Percentiles rank a stretch among this genome's conserved stretches.
phyloP scores from a whole-genome alignment of 495 filamentous ascomycete species.

The Glonium stellatum region DNA sequence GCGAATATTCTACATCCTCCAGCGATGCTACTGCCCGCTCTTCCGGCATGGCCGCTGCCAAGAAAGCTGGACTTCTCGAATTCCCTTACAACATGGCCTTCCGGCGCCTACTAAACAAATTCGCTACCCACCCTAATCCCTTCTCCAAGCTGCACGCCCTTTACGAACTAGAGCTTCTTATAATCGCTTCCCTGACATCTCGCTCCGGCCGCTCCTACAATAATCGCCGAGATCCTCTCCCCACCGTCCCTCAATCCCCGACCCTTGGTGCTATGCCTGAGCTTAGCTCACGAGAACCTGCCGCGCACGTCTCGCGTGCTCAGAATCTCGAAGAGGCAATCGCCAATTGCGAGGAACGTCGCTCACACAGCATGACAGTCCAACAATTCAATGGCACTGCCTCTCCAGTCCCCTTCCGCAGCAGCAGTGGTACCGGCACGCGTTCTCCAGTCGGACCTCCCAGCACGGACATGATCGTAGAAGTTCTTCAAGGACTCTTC shows the following conservation, averaged over 20 bases:
- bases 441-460: constrained; percentile 30
- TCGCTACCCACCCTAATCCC: constrained; percentile 85
- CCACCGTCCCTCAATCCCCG: constrained; percentile 33
- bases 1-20: constrained; percentile 36
- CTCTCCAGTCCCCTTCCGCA: constrained; percentile 16
- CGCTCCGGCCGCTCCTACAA: constrained; percentile 26
- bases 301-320: constrained; percentile 29
- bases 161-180: constrained; percentile 72
- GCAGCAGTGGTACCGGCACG: constrained; percentile 13
- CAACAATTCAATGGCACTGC: constrained; percentile 31
- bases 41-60: constrained; percentile 33
- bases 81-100: constrained; percentile 53
- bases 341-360: constrained; percentile 62
- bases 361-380: constrained; percentile 46
- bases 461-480: constrained; percentile 67
- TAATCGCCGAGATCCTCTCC: constrained; percentile 30
- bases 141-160: constrained; percentile 78
- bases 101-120: constrained; percentile 70
- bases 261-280: constrained; percentile 32
- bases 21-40: constrained; percentile 39
- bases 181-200: constrained; percentile 66
- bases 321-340: constrained; percentile 55
- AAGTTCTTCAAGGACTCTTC: constrained; percentile 73
- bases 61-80: constrained; percentile 36
- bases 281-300: constrained; percentile 31